Evolutionary conservation across 805 yeast genomes (phyloP).

Genomic region (Hanseniaspora guilliermondii): DNA sequence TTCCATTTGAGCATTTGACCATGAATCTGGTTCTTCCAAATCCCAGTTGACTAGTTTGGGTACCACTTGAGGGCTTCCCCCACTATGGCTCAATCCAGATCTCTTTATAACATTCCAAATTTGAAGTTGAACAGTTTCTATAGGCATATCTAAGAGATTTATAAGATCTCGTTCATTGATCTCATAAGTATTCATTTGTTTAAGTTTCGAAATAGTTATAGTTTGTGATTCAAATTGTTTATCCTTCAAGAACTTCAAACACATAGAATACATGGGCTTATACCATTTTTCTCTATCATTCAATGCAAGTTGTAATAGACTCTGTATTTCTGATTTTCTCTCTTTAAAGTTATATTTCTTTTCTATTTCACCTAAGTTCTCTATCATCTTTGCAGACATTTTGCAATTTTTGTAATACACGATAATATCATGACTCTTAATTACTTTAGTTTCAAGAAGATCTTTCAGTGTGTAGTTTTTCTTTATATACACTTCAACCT

Average conservation of each 20-base stretch:
- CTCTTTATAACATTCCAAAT: slow-evolving; percentile 10
- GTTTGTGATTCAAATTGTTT: slow-evolving; percentile 13
- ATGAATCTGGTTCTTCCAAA: slow-evolving; percentile 7
- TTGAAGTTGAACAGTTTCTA: slow-evolving; percentile 10
- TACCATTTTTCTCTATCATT: slow-evolving; percentile 10
- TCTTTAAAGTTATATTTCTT: slow-evolving; percentile 1
- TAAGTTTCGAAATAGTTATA: slow-evolving; percentile 1
- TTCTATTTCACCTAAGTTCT: neutral
- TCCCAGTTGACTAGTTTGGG: slow-evolving; percentile 8
- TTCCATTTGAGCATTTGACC: slow-evolving; percentile 1
- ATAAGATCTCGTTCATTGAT: slow-evolving; percentile 10
- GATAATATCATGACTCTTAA: slow-evolving; percentile 2
- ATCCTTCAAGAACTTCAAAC: slow-evolving; percentile 5
- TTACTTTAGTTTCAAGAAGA: neutral
- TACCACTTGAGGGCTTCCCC: neutral
- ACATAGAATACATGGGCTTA: neutral
- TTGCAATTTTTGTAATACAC: slow-evolving; percentile 12
- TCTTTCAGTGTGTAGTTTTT: neutral
- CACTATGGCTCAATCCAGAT: neutral
- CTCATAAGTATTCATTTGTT: slow-evolving; percentile 5
- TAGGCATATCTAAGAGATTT: slow-evolving; percentile 12
- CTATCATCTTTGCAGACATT: slow-evolving; percentile 6
- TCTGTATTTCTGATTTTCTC: neutral
- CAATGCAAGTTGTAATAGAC: neutral
- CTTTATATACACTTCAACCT: neutral